A percentile compares a stretch with the other conserved stretches of the same genome.
Conservation (phyloP, 257 asterid species). For the Nicotiana undulata region DNA sequence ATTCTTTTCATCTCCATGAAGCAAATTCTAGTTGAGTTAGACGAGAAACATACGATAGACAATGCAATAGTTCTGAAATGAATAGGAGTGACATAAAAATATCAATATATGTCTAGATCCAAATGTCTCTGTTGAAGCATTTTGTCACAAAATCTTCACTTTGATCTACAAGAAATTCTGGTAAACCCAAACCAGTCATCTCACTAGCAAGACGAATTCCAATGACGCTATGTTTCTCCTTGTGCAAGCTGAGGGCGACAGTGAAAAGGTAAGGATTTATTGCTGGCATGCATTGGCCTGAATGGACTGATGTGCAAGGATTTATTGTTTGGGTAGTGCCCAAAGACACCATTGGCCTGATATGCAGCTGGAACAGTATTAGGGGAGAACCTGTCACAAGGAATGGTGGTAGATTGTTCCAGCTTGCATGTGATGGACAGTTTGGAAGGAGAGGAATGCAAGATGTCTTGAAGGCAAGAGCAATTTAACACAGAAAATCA, state of each 20-base stretch:
- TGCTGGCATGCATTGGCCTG: background rate
- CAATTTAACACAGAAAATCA: no score
- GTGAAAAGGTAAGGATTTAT: background rate
- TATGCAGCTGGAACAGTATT: no score
- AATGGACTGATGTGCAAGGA: no score
- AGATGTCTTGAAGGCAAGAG: no score
- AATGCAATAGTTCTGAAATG: background rate
- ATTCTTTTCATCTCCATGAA: background rate
- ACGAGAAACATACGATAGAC: background rate
- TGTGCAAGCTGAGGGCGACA: background rate
- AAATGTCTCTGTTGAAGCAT: background rate
- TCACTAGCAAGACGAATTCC: background rate
- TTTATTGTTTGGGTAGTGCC: no score
- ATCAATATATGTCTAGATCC: background rate
- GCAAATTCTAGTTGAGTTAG: background rate
- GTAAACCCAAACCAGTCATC: background rate
- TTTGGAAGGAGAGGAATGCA: no score
- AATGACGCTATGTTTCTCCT: background rate
- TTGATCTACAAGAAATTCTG: background rate
- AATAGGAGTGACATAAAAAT: background rate
- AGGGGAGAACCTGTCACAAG: no score
- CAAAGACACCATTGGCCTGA: no score
- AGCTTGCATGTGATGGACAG: no score
- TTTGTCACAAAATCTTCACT: background rate
- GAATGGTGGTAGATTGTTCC: no score